Evolutionary conservation across 306 rosid species (phyloP), one percentile per base, ranked within the genome.

Genomic region (Trichosanthes truncata): DNA sequence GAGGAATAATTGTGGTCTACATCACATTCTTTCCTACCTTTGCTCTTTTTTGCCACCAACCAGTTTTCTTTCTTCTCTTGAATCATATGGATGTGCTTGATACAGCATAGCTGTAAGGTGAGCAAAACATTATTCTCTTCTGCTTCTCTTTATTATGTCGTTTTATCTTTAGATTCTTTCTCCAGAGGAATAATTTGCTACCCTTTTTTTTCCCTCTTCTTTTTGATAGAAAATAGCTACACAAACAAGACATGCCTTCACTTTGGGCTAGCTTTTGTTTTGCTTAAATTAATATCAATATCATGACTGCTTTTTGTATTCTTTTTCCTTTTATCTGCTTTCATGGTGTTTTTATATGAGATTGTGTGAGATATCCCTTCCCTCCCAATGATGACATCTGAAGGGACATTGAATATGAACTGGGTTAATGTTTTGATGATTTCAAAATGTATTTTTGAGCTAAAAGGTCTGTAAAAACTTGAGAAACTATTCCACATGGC

Each of bases 51-150:
- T 68, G 80, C 79, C 62, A 73, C 86, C 80, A 81, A 76, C 83
- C 79, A 74, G 48, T 76, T 84, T 87, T 87, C 87, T 87, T 89
- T 93, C 93, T 89, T 85, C 92, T 80, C 90, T 90, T 84, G 84
- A 88, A 93, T 91, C 53, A 69, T 89, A 93, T 93, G 87, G 78
- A 86, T 81, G 49, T 59, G 82, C 91, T 41, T 84, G 87, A 85
- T 80, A 77, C 86, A 82, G 79, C 91, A 89, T 87, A 93, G 90
- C 96, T 93, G 93, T 78, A 61, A 61, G 74, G 45, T 78, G 41
- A 56, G n/a, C 59, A 45, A 41, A 85, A 71, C 84, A 78, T 81
- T 87, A 78, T 51, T 77, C 83, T 89, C 69, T 86, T 78, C 80
- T 76, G 82, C 52, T 65, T 35, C 80, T 83, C 80, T 86, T 79